Percentiles rank a stretch among this genome's conserved stretches.
Evolutionary conservation across 2,329 filamentous ascomycete species (phyloP).

Genomic region (Epichloe glyceriae): DNA sequence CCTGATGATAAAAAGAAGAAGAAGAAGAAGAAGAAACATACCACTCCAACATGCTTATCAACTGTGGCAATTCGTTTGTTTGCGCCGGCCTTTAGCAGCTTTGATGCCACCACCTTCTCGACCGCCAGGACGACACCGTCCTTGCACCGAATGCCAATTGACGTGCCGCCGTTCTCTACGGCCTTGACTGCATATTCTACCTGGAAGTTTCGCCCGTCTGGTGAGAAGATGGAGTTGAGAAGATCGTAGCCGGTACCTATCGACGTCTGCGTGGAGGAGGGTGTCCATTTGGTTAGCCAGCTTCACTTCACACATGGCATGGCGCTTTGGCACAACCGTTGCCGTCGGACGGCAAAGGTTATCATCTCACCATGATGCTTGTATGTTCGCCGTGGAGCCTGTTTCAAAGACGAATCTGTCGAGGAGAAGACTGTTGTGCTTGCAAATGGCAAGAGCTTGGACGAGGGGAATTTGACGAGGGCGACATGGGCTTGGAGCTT

Average conservation of each 20-base stretch:
- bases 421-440: background rate
- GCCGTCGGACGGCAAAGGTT: background rate
- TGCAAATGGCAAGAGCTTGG: background rate
- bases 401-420: background rate
- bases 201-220: conserved; percentile 97
- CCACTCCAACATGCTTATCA: conserved; percentile 85
- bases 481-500: conserved; percentile 18
- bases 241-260: conserved; percentile 99
- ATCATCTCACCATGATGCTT: conserved; percentile 11
- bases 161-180: conserved; percentile 94
- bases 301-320: background rate
- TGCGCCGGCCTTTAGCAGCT: conserved; percentile 84
- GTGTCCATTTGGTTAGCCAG: conserved; percentile 1
- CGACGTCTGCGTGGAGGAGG: conserved; percentile 59
- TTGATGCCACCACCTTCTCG: conserved; percentile 92
- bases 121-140: conserved; percentile 92
- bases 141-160: conserved; percentile 92
- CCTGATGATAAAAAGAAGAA: background rate
- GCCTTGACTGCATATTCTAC: conserved; percentile 98
- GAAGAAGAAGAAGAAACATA: conserved; percentile 33
- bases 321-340: background rate
- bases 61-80: conserved; percentile 97
- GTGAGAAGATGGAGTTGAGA: conserved; percentile 98
- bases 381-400: conserved; percentile 1
- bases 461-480: conserved; percentile 1